Conservation (phyloP, 345 rosid genomes). For the Populus alba region DNA sequence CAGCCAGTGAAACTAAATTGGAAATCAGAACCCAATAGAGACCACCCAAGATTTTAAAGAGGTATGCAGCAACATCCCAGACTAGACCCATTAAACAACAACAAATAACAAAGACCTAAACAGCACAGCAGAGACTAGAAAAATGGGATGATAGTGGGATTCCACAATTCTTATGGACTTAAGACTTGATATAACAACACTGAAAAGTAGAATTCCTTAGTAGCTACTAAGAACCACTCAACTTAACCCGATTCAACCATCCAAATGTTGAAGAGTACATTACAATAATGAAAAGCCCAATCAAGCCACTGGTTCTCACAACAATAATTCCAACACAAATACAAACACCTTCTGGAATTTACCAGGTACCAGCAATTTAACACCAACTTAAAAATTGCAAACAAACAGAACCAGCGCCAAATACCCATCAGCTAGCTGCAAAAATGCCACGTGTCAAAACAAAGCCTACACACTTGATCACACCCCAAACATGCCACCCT, state of each 20-base stretch:
- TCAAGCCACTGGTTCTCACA: constrained; percentile 10
- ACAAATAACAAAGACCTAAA: background rate
- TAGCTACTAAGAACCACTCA: background rate
- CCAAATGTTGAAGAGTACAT: background rate
- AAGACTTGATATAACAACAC: background rate
- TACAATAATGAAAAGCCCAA: constrained; percentile 8
- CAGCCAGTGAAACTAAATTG: background rate
- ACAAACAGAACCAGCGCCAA: constrained; percentile 2
- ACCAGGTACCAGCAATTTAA: constrained; percentile 14
- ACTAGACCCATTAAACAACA: background rate
- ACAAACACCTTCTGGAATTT: constrained; percentile 14
- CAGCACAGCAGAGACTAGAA: constrained; percentile 3
- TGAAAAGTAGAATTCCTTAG: background rate
- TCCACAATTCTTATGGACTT: constrained; percentile 1
- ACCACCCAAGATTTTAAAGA: constrained; percentile 11
- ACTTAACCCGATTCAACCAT: constrained; percentile 7
- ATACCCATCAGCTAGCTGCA: constrained; percentile 10
- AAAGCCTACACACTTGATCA: background rate
- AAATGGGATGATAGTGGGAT: background rate
- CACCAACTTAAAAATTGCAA: constrained; percentile 10
- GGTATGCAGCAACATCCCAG: background rate
- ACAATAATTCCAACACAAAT: constrained; percentile 7
- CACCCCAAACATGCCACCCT: constrained; percentile 8
- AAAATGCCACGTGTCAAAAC: constrained; percentile 4
- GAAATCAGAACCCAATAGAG: background rate